A percentile compares a stretch with the other conserved stretches of the same genome.
phyloP scores from a whole-genome alignment of 2,329 filamentous ascomycete genomes.

The Talaromyces rugulosus region DNA sequence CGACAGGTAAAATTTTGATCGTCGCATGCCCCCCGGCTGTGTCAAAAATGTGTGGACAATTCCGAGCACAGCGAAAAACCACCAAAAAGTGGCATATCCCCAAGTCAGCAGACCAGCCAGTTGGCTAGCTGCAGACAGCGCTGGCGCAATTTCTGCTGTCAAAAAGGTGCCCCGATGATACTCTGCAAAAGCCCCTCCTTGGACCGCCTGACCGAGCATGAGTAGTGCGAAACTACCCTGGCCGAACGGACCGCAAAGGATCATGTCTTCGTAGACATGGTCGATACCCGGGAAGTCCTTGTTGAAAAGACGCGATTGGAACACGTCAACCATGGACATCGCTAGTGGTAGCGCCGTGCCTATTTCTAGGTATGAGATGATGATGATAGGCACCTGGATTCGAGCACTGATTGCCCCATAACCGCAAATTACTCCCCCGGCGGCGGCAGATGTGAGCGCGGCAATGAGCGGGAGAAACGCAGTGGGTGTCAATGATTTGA shows the following conservation, averaged over 20 bases:
- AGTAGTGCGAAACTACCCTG: conserved; percentile 39
- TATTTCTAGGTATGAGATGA: conserved; percentile 39
- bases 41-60: conserved; percentile 24
- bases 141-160: conserved; percentile 26
- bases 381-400: conserved; percentile 35
- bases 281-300: conserved; percentile 18
- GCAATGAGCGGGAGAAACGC: conserved; percentile 38
- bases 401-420: conserved; percentile 21
- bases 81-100: conserved; percentile 41
- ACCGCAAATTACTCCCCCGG: conserved; percentile 32
- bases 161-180: conserved; percentile 20
- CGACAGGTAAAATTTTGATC: conserved; percentile 25
- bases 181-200: conserved; percentile 22
- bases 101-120: conserved; percentile 37
- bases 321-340: conserved; percentile 28
- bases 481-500: conserved; percentile 30
- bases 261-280: conserved; percentile 36
- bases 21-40: conserved; percentile 18
- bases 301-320: conserved; percentile 30
- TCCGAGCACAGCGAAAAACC: conserved; percentile 36
- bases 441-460: conserved; percentile 37
- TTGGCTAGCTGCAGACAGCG: conserved; percentile 31
- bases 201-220: conserved; percentile 31
- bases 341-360: conserved; percentile 32
- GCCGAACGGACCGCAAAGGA: conserved; percentile 38